These are phyloP conservation scores for Xylariaceae sp. DNA, from an alignment of 2,329 filamentous ascomycete species.

Conservation along the genomic window DNA sequence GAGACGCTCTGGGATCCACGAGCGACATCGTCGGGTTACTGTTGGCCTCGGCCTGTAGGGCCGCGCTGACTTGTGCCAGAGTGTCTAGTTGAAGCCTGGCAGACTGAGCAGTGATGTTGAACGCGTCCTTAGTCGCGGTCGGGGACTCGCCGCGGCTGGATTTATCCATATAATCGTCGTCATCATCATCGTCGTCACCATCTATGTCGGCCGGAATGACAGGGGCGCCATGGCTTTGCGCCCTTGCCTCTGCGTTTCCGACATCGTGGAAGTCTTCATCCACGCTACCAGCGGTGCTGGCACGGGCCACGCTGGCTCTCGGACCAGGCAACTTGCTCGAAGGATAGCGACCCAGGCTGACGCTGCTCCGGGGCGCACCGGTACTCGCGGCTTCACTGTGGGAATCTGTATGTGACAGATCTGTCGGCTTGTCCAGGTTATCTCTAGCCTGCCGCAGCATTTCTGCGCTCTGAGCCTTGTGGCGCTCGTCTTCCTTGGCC, in stretches of 20 bases:
- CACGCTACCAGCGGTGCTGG: constrained; percentile 40
- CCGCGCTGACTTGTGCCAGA: constrained; percentile 76
- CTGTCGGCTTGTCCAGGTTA: constrained; percentile 53
- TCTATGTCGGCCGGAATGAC: constrained; percentile 31
- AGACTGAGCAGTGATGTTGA: constrained; percentile 95
- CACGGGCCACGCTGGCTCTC: constrained; percentile 26
- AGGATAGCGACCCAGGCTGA: constrained; percentile 36
- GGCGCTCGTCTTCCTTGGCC: constrained; percentile 78
- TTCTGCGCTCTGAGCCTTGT: constrained; percentile 67
- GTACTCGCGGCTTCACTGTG: constrained; percentile 47
- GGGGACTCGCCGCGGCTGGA: constrained; percentile 69
- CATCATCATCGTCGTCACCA: constrained; percentile 57
- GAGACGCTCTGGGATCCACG: constrained; percentile 67
- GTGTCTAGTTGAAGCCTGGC: constrained; percentile 89
- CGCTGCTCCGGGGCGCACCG: constrained; percentile 38
- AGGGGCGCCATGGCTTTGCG: constrained; percentile 27
- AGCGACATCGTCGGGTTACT: constrained; percentile 64
- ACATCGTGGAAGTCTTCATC: constrained; percentile 46
- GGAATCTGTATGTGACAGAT: constrained; percentile 38
- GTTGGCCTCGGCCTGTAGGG: constrained; percentile 63
- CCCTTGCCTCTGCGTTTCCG: constrained; percentile 34
- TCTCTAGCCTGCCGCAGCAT: constrained; percentile 71
- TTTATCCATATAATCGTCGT: constrained; percentile 65
- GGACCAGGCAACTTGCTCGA: constrained; percentile 26
- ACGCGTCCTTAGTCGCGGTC: constrained; percentile 78